Conservation (phyloP, 2,329 filamentous ascomycete genomes). For the Curvularia sp. region DNA sequence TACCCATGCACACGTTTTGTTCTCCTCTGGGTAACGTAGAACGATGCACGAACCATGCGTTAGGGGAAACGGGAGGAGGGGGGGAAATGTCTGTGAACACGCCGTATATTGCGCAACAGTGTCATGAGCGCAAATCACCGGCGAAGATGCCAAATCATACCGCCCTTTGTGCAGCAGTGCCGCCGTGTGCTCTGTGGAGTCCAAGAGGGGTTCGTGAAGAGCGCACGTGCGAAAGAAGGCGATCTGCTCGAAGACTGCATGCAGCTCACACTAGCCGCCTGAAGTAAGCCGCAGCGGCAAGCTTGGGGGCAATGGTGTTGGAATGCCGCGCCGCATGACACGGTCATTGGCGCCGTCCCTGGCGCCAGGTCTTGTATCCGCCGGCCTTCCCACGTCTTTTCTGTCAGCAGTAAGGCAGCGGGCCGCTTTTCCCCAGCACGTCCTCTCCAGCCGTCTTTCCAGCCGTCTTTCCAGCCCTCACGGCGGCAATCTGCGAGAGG, state of each 20-base stretch:
- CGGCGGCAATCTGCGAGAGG: background rate
- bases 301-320: slow-evolving; percentile 21
- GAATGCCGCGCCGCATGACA: slow-evolving; percentile 32
- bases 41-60: slow-evolving; percentile 12
- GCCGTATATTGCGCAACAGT: background rate
- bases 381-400: no score
- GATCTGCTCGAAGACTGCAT: slow-evolving; percentile 6
- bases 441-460: background rate
- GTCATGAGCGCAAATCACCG: slow-evolving; percentile 6
- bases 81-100: background rate
- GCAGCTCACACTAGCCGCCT: slow-evolving; percentile 14
- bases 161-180: slow-evolving; percentile 7
- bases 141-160: slow-evolving; percentile 12
- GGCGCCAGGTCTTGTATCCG: slow-evolving; percentile 21
- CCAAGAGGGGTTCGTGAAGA: slow-evolving; percentile 15
- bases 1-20: slow-evolving; percentile 8
- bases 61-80: slow-evolving; percentile 5
- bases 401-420: slow-evolving; percentile 17
- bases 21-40: slow-evolving; percentile 3
- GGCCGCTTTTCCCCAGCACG: slow-evolving; percentile 10
- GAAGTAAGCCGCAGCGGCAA: slow-evolving; percentile 3
- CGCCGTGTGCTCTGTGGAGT: slow-evolving; percentile 8
- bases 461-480: background rate
- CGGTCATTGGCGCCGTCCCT: slow-evolving; percentile 35
- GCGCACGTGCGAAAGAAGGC: slow-evolving; percentile 12